Conservation (phyloP, 2,329 filamentous ascomycete species). For the Aquanectria penicillioides region DNA sequence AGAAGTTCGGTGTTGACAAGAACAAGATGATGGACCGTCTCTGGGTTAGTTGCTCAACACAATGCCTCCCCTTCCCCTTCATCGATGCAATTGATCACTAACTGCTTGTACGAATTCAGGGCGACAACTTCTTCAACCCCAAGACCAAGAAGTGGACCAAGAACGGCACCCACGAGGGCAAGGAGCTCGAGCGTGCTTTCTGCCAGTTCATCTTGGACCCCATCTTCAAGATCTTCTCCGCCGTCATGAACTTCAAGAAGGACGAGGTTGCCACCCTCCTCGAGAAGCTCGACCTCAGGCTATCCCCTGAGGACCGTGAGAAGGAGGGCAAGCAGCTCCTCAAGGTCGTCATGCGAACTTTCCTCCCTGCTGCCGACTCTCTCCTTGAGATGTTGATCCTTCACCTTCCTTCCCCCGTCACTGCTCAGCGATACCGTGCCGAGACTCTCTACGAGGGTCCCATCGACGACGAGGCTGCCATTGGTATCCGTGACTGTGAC, state of each 20-base stretch:
- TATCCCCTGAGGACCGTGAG: slow-evolving; percentile 84
- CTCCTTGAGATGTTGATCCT: slow-evolving; percentile 99
- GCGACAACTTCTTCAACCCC: slow-evolving; percentile 99
- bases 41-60: slow-evolving; percentile 79
- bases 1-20: slow-evolving; percentile 99
- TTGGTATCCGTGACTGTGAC: slow-evolving; percentile 98
- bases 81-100: not conserved
- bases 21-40: slow-evolving; percentile 99
- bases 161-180: slow-evolving; percentile 82
- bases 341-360: slow-evolving; percentile 98
- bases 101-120: slow-evolving; percentile 54
- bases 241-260: slow-evolving; percentile 99
- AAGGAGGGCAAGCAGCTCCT: slow-evolving; percentile 98
- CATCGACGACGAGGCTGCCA: slow-evolving; percentile 87
- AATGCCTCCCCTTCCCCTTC: not conserved
- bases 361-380: slow-evolving; percentile 97
- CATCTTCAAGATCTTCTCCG: slow-evolving; percentile 98
- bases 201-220: slow-evolving; percentile 99
- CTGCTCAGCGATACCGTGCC: slow-evolving; percentile 96
- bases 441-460: slow-evolving; percentile 99
- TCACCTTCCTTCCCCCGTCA: slow-evolving; percentile 95
- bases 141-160: slow-evolving; percentile 99
- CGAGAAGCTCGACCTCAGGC: slow-evolving; percentile 95
- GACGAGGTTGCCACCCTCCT: slow-evolving; percentile 86
- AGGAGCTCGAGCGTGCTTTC: slow-evolving; percentile 96